A percentile compares a stretch with the other conserved stretches of the same genome.
Evolutionary conservation across 805 yeast species (phyloP).

Genomic region (Cyberlindnera bimundalis): DNA sequence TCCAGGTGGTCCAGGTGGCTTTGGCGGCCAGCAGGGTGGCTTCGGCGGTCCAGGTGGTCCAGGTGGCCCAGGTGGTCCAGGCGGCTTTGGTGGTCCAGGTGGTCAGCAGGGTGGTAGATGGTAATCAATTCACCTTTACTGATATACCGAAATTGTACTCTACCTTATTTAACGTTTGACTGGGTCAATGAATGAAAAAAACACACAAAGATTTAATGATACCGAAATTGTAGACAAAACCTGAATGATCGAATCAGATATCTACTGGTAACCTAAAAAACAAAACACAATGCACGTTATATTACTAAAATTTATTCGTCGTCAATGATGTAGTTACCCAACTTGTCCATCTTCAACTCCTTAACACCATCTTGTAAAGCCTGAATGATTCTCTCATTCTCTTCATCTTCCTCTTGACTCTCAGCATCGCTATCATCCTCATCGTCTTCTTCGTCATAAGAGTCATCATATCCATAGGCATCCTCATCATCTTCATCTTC

Average conservation of each 20-base stretch:
- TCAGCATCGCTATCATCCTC: no score
- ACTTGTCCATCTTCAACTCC: constrained; percentile 72
- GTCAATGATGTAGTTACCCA: constrained; percentile 77
- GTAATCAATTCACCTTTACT: constrained; percentile 17
- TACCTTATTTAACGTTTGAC: neutral
- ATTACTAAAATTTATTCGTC: constrained; percentile 11
- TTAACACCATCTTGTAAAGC: constrained; percentile 63
- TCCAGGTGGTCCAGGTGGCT: constrained; percentile 21
- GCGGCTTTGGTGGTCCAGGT: constrained; percentile 24
- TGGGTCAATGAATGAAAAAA: neutral
- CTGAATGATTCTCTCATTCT: constrained; percentile 61
- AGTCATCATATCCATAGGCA: constrained; percentile 36
- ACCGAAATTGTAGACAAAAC: no score
- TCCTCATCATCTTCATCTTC: constrained; percentile 40
- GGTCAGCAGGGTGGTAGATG: constrained; percentile 26
- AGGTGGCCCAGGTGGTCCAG: constrained; percentile 24
- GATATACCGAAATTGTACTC: no score
- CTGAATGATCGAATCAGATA: no score
- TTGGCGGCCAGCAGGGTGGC: constrained; percentile 19
- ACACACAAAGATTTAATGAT: neutral
- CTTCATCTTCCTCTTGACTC: constrained; percentile 41
- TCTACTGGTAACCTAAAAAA: neutral
- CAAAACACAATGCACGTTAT: neutral
- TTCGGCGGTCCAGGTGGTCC: constrained; percentile 21
- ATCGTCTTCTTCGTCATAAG: constrained; percentile 42